These are phyloP conservation scores for Pyrenochaeta sp. DNA, from an alignment of 2,329 filamentous ascomycete genomes.

Conservation along the genomic window DNA sequence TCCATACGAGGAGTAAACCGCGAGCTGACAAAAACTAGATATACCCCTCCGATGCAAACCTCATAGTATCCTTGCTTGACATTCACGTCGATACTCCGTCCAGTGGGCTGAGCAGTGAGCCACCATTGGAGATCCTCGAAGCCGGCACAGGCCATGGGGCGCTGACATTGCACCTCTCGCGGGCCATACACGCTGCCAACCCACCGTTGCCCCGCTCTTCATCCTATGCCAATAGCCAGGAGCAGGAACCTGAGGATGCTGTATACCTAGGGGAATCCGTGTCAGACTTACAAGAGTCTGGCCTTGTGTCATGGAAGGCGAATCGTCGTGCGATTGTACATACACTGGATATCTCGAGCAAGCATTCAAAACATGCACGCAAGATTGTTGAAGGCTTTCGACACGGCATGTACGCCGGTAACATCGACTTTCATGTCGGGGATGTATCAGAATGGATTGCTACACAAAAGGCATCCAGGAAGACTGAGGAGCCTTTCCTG, in stretches of 20 bases:
- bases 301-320: conserved; percentile 48
- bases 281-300: conserved; percentile 39
- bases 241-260: conserved; percentile 39
- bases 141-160: conserved; percentile 87
- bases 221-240: conserved; percentile 13
- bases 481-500: conserved; percentile 66
- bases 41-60: conserved; percentile 77
- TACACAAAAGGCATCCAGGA: conserved; percentile 50
- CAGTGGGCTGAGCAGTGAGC: conserved; percentile 45
- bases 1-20: not conserved
- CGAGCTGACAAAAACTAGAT: conserved; percentile 57
- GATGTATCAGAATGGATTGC: conserved; percentile 71
- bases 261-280: conserved; percentile 44
- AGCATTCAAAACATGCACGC: conserved; percentile 71
- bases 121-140: conserved; percentile 77
- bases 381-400: conserved; percentile 72
- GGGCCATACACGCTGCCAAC: conserved; percentile 79
- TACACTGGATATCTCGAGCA: conserved; percentile 71
- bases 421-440: conserved; percentile 78
- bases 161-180: conserved; percentile 76
- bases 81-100: conserved; percentile 65
- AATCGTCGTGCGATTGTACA: conserved; percentile 74
- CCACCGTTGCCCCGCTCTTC: conserved; percentile 55
- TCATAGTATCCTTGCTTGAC: conserved; percentile 80
- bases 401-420: conserved; percentile 72